Base-by-base conservation (phyloP, 2,329 filamentous ascomycete genomes). In the Penicillium sclerotigenum region DNA sequence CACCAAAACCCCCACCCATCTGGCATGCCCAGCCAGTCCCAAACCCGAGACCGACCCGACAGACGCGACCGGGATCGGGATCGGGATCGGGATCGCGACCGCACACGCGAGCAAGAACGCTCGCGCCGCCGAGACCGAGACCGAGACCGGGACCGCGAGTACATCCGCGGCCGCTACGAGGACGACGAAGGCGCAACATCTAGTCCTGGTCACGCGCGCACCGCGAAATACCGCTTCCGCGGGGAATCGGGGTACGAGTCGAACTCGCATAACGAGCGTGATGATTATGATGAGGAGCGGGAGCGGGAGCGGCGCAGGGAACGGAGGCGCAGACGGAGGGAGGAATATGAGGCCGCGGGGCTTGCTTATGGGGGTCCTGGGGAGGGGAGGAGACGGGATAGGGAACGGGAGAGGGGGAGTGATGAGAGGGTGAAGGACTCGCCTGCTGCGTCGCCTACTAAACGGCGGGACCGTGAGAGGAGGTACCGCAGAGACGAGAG, bases 341-440 rank as follows among this genome's bases (percentile, higher is more conserved):
- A 68, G 26, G 64, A 59, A 11, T 60, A 66, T 11, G 42, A 45
- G 11, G 26, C 7, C 14, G 64, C 65, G 29, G 28, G 43, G 4
- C 58, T 59, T 28, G 62, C 41, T 11, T 63, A 69, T 51, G 61
- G 54, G 51, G 49, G 66, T 61, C 47, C 58, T 37, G 59, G 65
- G 22, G 64, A 60, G 10, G 52, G 36, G 38, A 59, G 57, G 42
- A 64, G 64, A 29, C 20, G 43, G 28, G 49, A 52, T 16, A 11
- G 49, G 3, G 37, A 51, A 6, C 29, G 52, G 22, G 53, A 52
- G 31, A 65, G 65, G 52, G 65, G 65, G n/a, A 62, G 57, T 16
- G 61, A 65, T 16, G 61, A 65, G 6, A 73, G 70, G 59, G 65
- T 68, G 11, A 73, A 70, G 51, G 71, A 71, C 45, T 74, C 74